Evolutionary conservation across 352 stramenopile species (phyloP), one percentile per base, ranked within the genome.

Genomic region (Pythium grandisporangium): DNA sequence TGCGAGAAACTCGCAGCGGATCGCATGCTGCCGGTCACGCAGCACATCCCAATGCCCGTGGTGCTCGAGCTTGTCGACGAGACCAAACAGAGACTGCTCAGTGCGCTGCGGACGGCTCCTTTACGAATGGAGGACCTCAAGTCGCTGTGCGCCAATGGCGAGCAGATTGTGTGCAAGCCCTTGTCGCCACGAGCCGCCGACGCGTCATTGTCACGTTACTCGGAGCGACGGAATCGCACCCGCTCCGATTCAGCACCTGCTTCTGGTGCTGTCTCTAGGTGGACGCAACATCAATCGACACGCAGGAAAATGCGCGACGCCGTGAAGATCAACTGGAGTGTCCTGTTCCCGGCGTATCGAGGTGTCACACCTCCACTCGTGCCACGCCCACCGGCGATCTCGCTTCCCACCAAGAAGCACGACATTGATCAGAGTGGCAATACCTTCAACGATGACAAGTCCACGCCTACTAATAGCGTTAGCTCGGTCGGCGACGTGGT

Each of bases 1-100:
- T 86, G 70, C 48, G 70, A 84, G 35, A 50, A 69, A 55, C 57
- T 79, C 21, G 61, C 57, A 6, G 22, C 7, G 5, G 55, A 76
- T 13, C 48, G 54, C 14, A 61, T 53, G 36, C 55, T 74, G 38
- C 49, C 49, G 6, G 42, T 57, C 22, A 51, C 42, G 0, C 20
- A 47, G 24, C 42, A 42, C 19, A 51, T 57, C 30, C 24, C 42
- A 6, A 69, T 48, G 27, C 42, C 51, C 0, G 53, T 78, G 3
- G 58, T 82, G 23, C 51, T 62, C 3, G 53, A 68, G 43, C 48
- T 84, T 13, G 71, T 78, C 10, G 58, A 66, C 23, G 50, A 45
- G 5, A 57, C 63, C 7, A 73, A 82, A 24, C 29, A 39, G 14
- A 66, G 66, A 43, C 26, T 82, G 13, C 51, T 63, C 2, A 14